Percentiles rank a stretch among this genome's conserved stretches.
Evolutionary conservation across 1,284 basidiomycete genomes (phyloP).

Genomic region (Waitea zeae): DNA sequence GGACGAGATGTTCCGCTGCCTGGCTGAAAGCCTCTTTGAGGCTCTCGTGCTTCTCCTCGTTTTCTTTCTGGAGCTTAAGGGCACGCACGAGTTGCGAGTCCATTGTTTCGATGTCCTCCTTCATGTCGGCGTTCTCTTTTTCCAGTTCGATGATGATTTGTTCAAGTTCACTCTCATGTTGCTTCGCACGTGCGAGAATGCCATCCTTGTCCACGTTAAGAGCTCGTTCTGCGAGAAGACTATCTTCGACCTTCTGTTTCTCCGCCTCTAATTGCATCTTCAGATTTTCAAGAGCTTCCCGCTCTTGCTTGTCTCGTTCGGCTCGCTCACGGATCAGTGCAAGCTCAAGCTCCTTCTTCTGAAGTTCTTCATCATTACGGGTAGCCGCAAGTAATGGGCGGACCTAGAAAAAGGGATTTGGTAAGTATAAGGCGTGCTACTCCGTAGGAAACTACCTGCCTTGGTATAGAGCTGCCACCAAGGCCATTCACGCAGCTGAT

Average conservation of each 20-base stretch:
- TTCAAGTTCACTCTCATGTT: slow-evolving; percentile 68
- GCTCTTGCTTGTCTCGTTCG: slow-evolving; percentile 71
- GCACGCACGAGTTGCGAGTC: slow-evolving; percentile 79
- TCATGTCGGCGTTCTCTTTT: slow-evolving; percentile 70
- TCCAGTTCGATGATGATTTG: slow-evolving; percentile 74
- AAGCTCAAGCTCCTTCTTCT: slow-evolving; percentile 79
- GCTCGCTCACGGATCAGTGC: slow-evolving; percentile 69
- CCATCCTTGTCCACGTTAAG: slow-evolving; percentile 75
- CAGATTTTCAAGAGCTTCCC: slow-evolving; percentile 59
- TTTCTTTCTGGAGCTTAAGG: slow-evolving; percentile 57
- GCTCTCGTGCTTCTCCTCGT: slow-evolving; percentile 60
- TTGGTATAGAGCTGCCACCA: slow-evolving; percentile 99
- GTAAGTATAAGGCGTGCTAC: slow-evolving; percentile 3
- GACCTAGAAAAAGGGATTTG: slow-evolving; percentile 27
- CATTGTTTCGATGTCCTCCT: slow-evolving; percentile 70
- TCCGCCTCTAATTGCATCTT: slow-evolving; percentile 70
- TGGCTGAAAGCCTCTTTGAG: slow-evolving; percentile 63
- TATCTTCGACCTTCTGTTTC: slow-evolving; percentile 67
- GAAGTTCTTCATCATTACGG: slow-evolving; percentile 82
- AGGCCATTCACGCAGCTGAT: slow-evolving; percentile 84
- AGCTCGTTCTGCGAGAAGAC: slow-evolving; percentile 69
- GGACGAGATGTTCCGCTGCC: slow-evolving; percentile 69
- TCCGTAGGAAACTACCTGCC: slow-evolving; percentile 26
- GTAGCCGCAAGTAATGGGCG: slow-evolving; percentile 89
- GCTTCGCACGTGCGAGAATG: slow-evolving; percentile 75